phyloP scores from a whole-genome alignment of 148 eudicot genomes.

The Camellia japonica region DNA sequence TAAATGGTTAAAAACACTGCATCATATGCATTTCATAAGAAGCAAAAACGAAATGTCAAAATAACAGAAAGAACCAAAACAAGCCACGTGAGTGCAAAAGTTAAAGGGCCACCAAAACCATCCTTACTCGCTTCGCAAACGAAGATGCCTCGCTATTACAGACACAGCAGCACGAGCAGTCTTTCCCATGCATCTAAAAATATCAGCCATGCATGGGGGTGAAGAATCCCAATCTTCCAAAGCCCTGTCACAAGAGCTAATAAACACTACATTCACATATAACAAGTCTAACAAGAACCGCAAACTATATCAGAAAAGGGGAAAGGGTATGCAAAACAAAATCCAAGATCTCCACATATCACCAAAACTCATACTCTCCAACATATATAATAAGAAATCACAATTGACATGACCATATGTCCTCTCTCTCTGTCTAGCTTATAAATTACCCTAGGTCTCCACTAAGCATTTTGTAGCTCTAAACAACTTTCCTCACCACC shows the following conservation, averaged over 20 bases:
- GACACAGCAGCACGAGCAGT: slow-evolving; percentile 77
- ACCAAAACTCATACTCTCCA: too few species aligned
- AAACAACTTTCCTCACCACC: too few species aligned
- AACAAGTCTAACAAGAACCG: background rate
- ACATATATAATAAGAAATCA: too few species aligned
- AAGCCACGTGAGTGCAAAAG: background rate
- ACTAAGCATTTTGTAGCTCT: too few species aligned
- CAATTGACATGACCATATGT: too few species aligned
- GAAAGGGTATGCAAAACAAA: background rate
- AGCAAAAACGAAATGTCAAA: background rate
- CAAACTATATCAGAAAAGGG: background rate
- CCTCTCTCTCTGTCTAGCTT: too few species aligned
- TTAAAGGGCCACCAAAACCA: slow-evolving; percentile 8
- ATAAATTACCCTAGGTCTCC: too few species aligned
- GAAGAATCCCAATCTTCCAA: slow-evolving; percentile 79
- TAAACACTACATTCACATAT: background rate
- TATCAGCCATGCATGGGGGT: slow-evolving; percentile 88
- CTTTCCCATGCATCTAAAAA: slow-evolving; percentile 83
- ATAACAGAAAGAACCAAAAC: background rate
- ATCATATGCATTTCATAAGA: slow-evolving; percentile 13
- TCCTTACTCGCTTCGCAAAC: slow-evolving; percentile 83
- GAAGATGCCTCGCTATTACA: slow-evolving; percentile 85
- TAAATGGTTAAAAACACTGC: slow-evolving; percentile 78
- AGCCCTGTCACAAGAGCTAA: slow-evolving; percentile 49
- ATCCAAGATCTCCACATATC: background rate